phyloP scores from a whole-genome alignment of 2,329 filamentous ascomycete species.

The Aspergillus sp. region DNA sequence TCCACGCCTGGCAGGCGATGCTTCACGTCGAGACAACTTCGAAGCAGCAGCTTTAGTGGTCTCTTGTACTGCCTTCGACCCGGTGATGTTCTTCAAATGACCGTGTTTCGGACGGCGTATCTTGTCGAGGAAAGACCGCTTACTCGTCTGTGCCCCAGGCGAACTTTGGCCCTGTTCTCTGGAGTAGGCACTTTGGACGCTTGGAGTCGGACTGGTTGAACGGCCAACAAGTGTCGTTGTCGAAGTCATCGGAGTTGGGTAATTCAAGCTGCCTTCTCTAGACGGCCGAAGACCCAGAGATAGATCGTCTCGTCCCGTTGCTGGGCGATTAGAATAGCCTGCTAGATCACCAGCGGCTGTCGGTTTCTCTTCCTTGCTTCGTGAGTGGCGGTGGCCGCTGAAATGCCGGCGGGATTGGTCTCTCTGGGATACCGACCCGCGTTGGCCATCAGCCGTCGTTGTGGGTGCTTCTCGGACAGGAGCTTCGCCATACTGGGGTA shows the following conservation, averaged over 20 bases:
- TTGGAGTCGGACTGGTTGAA: conserved; percentile 80
- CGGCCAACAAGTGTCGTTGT: conserved; percentile 57
- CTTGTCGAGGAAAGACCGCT: conserved; percentile 56
- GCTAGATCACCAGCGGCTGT: conserved; percentile 38
- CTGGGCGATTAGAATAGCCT: conserved; percentile 65
- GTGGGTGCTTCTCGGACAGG: conserved; percentile 71
- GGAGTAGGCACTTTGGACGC: conserved; percentile 63
- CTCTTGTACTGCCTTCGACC: conserved; percentile 33
- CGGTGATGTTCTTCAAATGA: conserved; percentile 34
- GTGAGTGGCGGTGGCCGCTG: conserved; percentile 50
- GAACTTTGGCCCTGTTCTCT: conserved; percentile 48
- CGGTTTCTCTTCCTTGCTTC: conserved; percentile 61
- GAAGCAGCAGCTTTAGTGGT: conserved; percentile 24
- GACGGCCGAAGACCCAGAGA: conserved; percentile 52
- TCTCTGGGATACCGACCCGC: conserved; percentile 49
- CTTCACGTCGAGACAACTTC: conserved; percentile 33
- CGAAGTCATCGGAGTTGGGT: conserved; percentile 54
- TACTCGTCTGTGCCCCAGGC: conserved; percentile 39
- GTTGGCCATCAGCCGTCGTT: conserved; percentile 65
- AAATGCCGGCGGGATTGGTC: conserved; percentile 55
- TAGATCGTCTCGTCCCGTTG: conserved; percentile 74
- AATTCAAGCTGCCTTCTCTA: conserved; percentile 51
- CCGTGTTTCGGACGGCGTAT: conserved; percentile 53
- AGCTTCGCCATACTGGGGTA: conserved; percentile 74
- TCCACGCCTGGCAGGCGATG: conserved; percentile 33